Conservation (phyloP, 768 basidiomycete species). For the Exidia glandulosa region DNA sequence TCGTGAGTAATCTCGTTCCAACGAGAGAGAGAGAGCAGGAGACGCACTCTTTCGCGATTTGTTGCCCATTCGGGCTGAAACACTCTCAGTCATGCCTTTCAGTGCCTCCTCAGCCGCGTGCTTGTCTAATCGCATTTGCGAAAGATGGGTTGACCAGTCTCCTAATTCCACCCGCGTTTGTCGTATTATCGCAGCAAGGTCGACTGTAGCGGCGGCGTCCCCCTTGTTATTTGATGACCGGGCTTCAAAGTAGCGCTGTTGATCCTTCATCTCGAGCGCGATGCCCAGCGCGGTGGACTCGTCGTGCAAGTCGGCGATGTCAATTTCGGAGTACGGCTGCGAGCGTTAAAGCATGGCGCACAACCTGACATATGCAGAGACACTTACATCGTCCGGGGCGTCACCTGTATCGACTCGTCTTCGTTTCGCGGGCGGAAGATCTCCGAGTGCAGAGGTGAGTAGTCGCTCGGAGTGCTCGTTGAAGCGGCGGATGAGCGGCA, state of each 20-base stretch:
- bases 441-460: slow-evolving; percentile 65
- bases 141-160: neutral
- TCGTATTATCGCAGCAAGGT: slow-evolving; percentile 1
- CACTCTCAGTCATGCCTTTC: slow-evolving; percentile 67
- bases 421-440: slow-evolving; percentile 48
- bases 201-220: slow-evolving; percentile 13
- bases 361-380: neutral
- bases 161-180: slow-evolving; percentile 1
- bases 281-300: slow-evolving; percentile 57
- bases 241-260: slow-evolving; percentile 73
- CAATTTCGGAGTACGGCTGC: slow-evolving; percentile 38
- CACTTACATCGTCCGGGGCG: slow-evolving; percentile 28
- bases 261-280: slow-evolving; percentile 76
- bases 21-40: neutral
- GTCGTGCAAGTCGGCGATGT: slow-evolving; percentile 76
- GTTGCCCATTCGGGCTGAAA: slow-evolving; percentile 58
- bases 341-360: neutral
- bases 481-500: slow-evolving; percentile 92
- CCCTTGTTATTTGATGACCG: slow-evolving; percentile 18
- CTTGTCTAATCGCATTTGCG: slow-evolving; percentile 55
- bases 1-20: neutral
- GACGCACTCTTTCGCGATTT: slow-evolving; percentile 52
- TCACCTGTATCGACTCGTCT: slow-evolving; percentile 34
- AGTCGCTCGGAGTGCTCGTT: slow-evolving; percentile 94
- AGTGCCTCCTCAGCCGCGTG: slow-evolving; percentile 61